Evolutionary conservation across 768 basidiomycete genomes (phyloP).

Genomic region (Paxillus ammoniavirescens): DNA sequence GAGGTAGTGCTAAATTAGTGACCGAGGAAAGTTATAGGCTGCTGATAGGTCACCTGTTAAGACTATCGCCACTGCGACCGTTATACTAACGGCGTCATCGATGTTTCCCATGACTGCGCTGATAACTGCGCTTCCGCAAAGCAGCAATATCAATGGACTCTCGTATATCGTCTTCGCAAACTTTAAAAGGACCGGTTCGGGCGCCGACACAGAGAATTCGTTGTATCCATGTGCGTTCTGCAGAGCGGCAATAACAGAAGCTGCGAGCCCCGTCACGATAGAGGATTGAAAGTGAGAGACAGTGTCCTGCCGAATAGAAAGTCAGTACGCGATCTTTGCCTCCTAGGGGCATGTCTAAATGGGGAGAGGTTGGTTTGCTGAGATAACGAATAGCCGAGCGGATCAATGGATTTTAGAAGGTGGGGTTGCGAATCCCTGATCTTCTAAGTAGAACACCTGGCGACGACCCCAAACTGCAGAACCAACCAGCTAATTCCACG

Average conservation of each 20-base stretch:
- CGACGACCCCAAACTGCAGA: no score
- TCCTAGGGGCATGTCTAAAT: constrained; percentile 2
- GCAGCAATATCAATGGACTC: constrained; percentile 84
- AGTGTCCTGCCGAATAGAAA: constrained; percentile 55
- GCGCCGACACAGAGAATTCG: constrained; percentile 84
- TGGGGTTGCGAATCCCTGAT: constrained; percentile 14
- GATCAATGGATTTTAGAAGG: constrained; percentile 2
- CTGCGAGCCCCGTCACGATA: constrained; percentile 56
- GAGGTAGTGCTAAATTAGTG: background rate
- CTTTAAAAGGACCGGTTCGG: constrained; percentile 81
- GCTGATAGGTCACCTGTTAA: constrained; percentile 67
- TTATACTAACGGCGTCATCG: constrained; percentile 93
- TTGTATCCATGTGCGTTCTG: constrained; percentile 81
- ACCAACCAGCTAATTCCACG: background rate
- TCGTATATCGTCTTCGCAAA: constrained; percentile 96
- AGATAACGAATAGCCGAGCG: background rate
- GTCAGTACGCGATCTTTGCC: constrained; percentile 5
- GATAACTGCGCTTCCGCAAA: constrained; percentile 87
- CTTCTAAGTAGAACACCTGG: background rate
- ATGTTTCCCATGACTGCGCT: constrained; percentile 94
- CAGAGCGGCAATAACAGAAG: constrained; percentile 59
- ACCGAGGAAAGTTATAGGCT: background rate
- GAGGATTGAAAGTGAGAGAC: constrained; percentile 70
- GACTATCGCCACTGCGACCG: constrained; percentile 88
- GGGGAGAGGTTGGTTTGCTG: background rate